phyloP scores from a whole-genome alignment of 306 rosid species.

The Sophora flavescens region DNA sequence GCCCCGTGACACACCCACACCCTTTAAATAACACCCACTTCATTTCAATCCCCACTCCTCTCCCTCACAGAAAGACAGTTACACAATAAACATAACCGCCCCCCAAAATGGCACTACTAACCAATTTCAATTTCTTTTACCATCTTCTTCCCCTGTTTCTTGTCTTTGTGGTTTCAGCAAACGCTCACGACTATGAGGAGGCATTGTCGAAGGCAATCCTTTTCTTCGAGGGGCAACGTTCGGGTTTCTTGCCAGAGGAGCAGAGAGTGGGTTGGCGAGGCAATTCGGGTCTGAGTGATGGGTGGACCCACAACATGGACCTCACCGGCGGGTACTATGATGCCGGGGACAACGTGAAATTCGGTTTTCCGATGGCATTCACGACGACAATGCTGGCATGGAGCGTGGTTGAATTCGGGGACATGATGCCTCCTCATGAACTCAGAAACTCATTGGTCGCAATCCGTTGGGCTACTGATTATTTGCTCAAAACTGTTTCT shows the following conservation, averaged over 20 bases:
- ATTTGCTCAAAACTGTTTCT: constrained; percentile 80
- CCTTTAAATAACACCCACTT: constrained; percentile 45
- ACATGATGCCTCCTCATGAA: constrained; percentile 77
- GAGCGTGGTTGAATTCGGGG: constrained; percentile 93
- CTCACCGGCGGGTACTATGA: constrained; percentile 94
- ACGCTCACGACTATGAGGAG: constrained; percentile 64
- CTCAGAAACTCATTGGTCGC: constrained; percentile 67
- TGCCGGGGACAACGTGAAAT: constrained; percentile 94
- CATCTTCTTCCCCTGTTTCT: neutral
- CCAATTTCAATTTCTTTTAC: neutral
- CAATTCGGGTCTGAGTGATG: constrained; percentile 77
- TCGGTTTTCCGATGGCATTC: constrained; percentile 94
- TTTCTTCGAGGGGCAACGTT: constrained; percentile 92
- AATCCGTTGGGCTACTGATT: constrained; percentile 88
- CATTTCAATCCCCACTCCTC: neutral
- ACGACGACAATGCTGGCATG: constrained; percentile 92
- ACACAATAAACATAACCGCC: no score
- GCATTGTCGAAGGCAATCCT: constrained; percentile 82
- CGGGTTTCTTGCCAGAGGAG: constrained; percentile 75
- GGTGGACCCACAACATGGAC: constrained; percentile 74
- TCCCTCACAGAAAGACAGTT: no score
- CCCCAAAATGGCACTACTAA: constrained; percentile 36
- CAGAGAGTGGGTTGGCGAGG: constrained; percentile 75
- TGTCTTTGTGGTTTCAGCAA: neutral
- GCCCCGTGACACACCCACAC: constrained; percentile 60